A percentile compares a stretch with the other conserved stretches of the same genome.
These are phyloP conservation scores for Trichoderma semiorbis DNA, from an alignment of 2,329 filamentous ascomycete species.

Conservation along the genomic window DNA sequence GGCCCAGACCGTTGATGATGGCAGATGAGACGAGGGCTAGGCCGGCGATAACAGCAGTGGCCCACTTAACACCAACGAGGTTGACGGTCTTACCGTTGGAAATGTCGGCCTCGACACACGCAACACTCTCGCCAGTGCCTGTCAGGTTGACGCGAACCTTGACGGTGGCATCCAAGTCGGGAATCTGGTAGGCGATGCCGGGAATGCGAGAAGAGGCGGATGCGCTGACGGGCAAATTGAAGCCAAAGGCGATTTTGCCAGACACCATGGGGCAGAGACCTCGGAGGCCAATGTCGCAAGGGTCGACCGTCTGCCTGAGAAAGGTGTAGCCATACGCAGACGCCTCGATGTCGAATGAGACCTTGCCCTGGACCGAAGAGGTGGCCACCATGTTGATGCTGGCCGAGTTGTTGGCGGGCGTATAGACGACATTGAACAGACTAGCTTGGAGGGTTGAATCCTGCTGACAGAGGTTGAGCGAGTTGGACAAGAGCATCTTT, in stretches of 20 bases:
- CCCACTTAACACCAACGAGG: constrained; percentile 83
- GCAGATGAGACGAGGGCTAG: constrained; percentile 81
- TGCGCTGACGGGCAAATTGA: constrained; percentile 59
- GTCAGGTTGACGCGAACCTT: constrained; percentile 76
- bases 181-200: constrained; percentile 81
- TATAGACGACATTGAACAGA: constrained; percentile 81
- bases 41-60: constrained; percentile 81
- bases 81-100: constrained; percentile 93
- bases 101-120: constrained; percentile 82
- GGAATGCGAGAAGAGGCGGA: constrained; percentile 65
- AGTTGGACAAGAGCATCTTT: constrained; percentile 73
- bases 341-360: constrained; percentile 72
- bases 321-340: constrained; percentile 80
- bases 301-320: constrained; percentile 65
- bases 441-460: constrained; percentile 84
- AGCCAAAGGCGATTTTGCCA: constrained; percentile 72
- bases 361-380: constrained; percentile 77
- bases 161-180: constrained; percentile 85
- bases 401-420: constrained; percentile 69
- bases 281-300: constrained; percentile 65
- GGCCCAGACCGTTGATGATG: constrained; percentile 82
- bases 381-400: constrained; percentile 74
- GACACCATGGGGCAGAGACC: constrained; percentile 90
- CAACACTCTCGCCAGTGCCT: constrained; percentile 59
- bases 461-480: constrained; percentile 78